These are phyloP conservation scores for Neotropicomus parvogracilis DNA, from an alignment of 1,284 basidiomycete genomes.

Conservation along the genomic window DNA sequence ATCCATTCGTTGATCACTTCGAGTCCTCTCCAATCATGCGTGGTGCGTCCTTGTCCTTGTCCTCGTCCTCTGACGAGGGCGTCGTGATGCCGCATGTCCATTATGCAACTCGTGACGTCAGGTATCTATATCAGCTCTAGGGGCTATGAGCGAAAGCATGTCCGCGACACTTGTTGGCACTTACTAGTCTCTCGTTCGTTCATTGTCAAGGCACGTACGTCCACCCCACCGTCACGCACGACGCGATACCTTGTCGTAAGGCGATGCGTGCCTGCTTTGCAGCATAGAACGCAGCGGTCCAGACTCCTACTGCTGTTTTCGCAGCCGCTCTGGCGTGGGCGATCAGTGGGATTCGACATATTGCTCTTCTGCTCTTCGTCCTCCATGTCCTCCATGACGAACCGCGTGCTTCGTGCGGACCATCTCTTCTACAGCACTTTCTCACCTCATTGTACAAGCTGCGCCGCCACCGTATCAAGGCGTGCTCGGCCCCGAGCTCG, in stretches of 20 bases:
- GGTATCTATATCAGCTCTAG: neutral
- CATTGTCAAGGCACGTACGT: constrained; percentile 6
- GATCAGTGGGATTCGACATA: neutral
- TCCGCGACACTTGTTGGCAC: neutral
- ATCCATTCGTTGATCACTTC: too few species aligned
- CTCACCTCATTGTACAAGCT: neutral
- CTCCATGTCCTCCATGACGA: constrained; percentile 7
- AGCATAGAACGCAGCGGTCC: constrained; percentile 19
- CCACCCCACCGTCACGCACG: constrained; percentile 4
- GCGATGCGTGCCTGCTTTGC: constrained; percentile 10
- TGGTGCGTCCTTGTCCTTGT: neutral
- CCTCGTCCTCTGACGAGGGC: constrained; percentile 5
- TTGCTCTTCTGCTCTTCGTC: neutral
- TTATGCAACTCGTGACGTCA: neutral
- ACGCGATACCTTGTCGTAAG: constrained; percentile 7
- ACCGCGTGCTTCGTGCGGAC: constrained; percentile 14
- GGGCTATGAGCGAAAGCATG: neutral
- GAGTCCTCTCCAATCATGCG: neutral
- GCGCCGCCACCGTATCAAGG: neutral
- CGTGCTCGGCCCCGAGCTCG: neutral
- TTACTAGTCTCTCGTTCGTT: neutral
- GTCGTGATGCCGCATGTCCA: neutral
- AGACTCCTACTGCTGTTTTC: neutral
- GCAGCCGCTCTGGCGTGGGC: neutral
- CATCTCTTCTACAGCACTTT: neutral